Evolutionary conservation across 352 stramenopile species (phyloP), one percentile per base, ranked within the genome.

Genomic region (Phytophthora sansomeana): DNA sequence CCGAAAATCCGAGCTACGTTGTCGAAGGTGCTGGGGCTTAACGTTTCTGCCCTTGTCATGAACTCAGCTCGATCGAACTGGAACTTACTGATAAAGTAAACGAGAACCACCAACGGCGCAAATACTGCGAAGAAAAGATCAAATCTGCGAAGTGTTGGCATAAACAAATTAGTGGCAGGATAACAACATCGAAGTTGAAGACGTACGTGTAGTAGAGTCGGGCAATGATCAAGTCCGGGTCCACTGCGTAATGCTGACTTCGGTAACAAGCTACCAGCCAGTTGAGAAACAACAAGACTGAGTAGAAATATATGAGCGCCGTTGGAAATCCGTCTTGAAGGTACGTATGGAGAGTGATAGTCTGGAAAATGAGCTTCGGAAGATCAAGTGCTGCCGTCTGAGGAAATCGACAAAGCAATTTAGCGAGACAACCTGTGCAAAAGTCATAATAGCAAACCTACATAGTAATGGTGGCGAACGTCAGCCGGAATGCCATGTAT

Each of bases 101-200:
- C 48, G 7, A 87, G 43, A 13, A 85, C 75, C 3, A 78, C 58
- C 6, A 83, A 32, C 9, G 74, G 66, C 16, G 78, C 67, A 21
- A 83, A 87, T 11, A 77, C 78, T 1, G 74, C 78, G 35, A 87
- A 87, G 65, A 85, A 85, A 5, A 87, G 44, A 30, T 85, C 75
- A 39, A 78, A 79, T 1, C 75, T 82, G 21, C 10, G 6, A 39
- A 39, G 33, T n/a, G 1, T n/a, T 24, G 21, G 33, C 14, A 39
- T 14, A 38, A 38, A 6, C 3, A 38, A 38, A 38, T 38, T 16
- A 38, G 33, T 38, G n/a, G n/a, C n/a, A n/a, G n/a, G n/a, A n/a
- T n/a, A n/a, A n/a, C n/a, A n/a, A n/a, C n/a, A n/a, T 19, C 24
- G 29, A 16, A 35, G 10, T 33, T 14, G 5, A 10, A 14, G 3